Evolutionary conservation across 805 yeast genomes (phyloP), one percentile per base, ranked within the genome.

Genomic region (Suhomyces vadensis): DNA sequence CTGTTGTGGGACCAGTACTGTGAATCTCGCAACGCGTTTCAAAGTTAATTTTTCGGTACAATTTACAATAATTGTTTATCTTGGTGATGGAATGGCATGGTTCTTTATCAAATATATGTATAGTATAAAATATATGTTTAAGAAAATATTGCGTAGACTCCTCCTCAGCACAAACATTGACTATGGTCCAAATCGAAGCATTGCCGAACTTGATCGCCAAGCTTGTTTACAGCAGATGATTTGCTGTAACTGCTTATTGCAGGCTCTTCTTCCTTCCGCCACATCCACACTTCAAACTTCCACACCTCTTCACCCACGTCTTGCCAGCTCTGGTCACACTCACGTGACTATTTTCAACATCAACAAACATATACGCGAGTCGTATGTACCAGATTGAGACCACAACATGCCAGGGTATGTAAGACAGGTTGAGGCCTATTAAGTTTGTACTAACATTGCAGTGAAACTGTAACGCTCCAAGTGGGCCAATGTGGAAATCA

Each of bases 401-500:
- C 7, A 21, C 35, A 35, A 29, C 22, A 60, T 60, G 64, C 63
- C 64, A 39, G 64, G 64, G 64, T 60, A 60, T 35, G 64, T 59
- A 24, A 11, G 16, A 7, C 11, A 5, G n/a, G n/a, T 14, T 20
- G 11, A 16, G 1, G 20, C 4, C 16, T 6, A 4, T 13, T 6
- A 14, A 29, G 33, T 6, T 8, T 16, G 7, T 50, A 62, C 68
- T 60, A 64, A 60, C 64, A 13, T 5, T 5, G 6, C 31, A 69
- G 91, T 7, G 90, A 85, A 61, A 79, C 85, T 2, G 72, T 85
- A 31, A 83, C 91, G 1, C 63, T 85, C 8, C 91, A 85, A 55
- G 80, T 81, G 8, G 96, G 96, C 20, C 99, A 94, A 67, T 94
- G 99, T 70, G 99, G 99, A 46, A 94, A 94, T 65, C 98, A 92